Evolutionary conservation across 306 rosid genomes (phyloP), one percentile per base, ranked within the genome.

Genomic region (Sphenostylis stenocarpa): DNA sequence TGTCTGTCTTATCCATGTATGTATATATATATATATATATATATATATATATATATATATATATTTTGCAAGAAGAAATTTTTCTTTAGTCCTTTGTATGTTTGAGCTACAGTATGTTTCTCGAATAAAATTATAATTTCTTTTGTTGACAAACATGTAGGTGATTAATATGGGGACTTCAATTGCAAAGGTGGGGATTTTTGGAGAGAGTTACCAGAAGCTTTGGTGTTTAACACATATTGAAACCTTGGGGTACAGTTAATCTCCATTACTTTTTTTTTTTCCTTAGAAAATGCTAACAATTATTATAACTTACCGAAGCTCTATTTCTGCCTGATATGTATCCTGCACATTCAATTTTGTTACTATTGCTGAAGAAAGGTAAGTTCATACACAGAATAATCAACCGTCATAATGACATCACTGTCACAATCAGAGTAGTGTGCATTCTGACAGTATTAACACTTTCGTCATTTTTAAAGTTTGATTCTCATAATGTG

Each of bases 181-280:
- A 72, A 83, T 95, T 34, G 93, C 96, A 57, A 92, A 87, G 83
- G 88, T 95, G 79, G 99, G 99, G 16, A 82, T 91, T 82, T 85
- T 87, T 56, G 99, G 97, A 84, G 97, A 89, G 67, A 79, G 64
- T n/a, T 82, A 76, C 85, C 84, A 80, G 82, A 92, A 92, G 89
- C 91, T 95, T 70, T 95, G 99, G 99, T 95, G 99, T 79, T 83
- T 95, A 84, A 92, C 94, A 24, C 92, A 95, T 65, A 91, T 92
- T 64, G 99, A 92, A 84, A 95, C 97, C 70, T 53, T 92, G 45
- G 87, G 99, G 99, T 89, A 95, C 70, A 38, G 6, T 77, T 39
- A 51, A 61, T 79, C 51, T 70, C 43, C 56, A 4, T 84, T 31
- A 63, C 20, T 76, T 70, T 28, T 12, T 67, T n/a, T 13, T 51